Base-by-base conservation (phyloP, 2,329 filamentous ascomycete genomes). In the Pseudogymnoascus sp. region DNA sequence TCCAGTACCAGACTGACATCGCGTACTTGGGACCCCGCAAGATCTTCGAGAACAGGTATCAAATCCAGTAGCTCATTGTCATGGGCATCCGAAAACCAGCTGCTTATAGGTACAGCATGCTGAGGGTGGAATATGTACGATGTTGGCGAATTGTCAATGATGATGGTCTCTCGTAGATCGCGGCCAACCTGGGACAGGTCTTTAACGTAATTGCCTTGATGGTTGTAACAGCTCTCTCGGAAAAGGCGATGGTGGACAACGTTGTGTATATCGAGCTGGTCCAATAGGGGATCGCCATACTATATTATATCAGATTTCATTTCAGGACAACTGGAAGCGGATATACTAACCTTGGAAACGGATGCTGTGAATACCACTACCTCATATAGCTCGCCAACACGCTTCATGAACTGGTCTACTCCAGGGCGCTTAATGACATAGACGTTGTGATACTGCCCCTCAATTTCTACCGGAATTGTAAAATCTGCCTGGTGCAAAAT, bases 71-170 rank as follows among this genome's bases (percentile, higher is more conserved):
- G 84, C 82, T 99, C 95, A 78, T 99, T 99, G 80, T 99, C 95
- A 77, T 99, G 95, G 66, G 95, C 95, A 78, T 99, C 95, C 69
- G 93, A 97, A 80, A 99, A 99, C 95, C 95, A 99, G 82, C 93
- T 97, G 84, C 93, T 97, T 79, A 99, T 99, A 25, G 95, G 95
- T 60, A 99, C 93, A 65, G 95, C 95, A 76, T 99, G 95, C 79
- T 99, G 93, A 23, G 95, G 95, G 75, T 99, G 95, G 84, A 99
- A 99, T 72, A 99, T 97, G 80, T 99, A 99, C 11, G 93, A 97
- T 3, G 95, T 99, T 2, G 95, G 95, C 56, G 95, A 97, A 78
- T 99, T 99, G 80, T 99, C 95, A 73, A 99, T 99, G 75, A 99
- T 99, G 74, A 99, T 99, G 18, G 93, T 99, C 74, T 99, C 93